phyloP scores from a whole-genome alignment of 2,329 filamentous ascomycete genomes.

The Fusarium globosum region DNA sequence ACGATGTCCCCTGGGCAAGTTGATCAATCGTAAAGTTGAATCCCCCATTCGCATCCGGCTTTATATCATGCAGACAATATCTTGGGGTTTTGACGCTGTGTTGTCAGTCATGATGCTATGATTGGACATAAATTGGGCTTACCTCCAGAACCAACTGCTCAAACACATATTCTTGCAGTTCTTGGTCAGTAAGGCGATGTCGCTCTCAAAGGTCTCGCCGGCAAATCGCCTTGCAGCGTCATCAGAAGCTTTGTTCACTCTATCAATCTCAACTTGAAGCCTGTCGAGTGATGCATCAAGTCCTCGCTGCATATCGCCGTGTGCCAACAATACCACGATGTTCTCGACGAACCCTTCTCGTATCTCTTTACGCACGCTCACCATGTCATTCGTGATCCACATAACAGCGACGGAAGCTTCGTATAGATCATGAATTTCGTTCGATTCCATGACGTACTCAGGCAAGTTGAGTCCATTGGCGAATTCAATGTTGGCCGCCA shows the following conservation, averaged over 20 bases:
- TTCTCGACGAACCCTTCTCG: neutral
- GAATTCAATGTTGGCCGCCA: neutral
- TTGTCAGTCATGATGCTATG: fast-evolving
- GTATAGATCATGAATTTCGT: neutral
- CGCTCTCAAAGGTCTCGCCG: neutral
- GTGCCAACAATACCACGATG: neutral
- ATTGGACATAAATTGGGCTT: neutral
- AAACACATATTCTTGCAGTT: neutral
- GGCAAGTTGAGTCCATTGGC: neutral
- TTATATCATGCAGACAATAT: neutral
- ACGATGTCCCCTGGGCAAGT: neutral
- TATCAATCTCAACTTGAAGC: neutral
- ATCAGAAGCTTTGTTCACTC: neutral
- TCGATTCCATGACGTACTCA: neutral
- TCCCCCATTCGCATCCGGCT: neutral
- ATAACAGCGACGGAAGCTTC: neutral
- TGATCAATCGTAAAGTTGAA: neutral
- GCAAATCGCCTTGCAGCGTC: neutral
- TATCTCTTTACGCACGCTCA: conserved; percentile 1
- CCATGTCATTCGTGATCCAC: neutral
- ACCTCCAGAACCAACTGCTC: neutral
- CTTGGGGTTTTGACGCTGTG: neutral
- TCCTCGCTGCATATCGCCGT: neutral
- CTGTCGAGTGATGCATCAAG: neutral
- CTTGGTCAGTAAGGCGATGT: neutral